Evolutionary conservation across 108 stramenopile species (phyloP).

Genomic region (Nitzschia sp.): DNA sequence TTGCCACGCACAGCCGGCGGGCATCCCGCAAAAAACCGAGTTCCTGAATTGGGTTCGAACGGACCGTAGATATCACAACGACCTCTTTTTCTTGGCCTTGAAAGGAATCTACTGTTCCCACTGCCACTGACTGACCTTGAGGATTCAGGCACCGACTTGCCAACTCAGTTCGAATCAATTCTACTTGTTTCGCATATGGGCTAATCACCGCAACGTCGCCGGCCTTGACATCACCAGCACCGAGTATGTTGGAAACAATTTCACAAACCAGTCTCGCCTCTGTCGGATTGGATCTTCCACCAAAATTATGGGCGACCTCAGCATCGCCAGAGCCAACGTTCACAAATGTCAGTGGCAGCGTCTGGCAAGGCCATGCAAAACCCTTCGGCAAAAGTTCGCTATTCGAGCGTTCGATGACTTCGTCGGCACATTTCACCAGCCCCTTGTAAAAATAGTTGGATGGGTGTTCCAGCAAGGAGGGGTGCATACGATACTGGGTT

Average conservation of each 20-base stretch:
- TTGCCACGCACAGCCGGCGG: conserved; percentile 82
- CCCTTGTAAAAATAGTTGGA: conserved; percentile 72
- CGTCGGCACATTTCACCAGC: conserved; percentile 39
- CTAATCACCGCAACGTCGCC: conserved; percentile 55
- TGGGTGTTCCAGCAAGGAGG: conserved; percentile 55
- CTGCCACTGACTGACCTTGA: conserved; percentile 31
- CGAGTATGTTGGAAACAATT: conserved; percentile 47
- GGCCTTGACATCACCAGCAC: conserved; percentile 39
- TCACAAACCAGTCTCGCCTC: conserved; percentile 48
- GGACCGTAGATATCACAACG: conserved; percentile 63
- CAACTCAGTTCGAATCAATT: conserved; percentile 48
- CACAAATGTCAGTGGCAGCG: conserved; percentile 61
- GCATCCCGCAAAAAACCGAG: conserved; percentile 84
- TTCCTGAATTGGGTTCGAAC: conserved; percentile 55
- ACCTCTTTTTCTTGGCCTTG: conserved; percentile 81
- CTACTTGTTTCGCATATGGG: conserved; percentile 68
- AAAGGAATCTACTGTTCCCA: conserved; percentile 78
- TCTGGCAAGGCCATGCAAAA: conserved; percentile 60
- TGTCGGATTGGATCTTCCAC: conserved; percentile 59
- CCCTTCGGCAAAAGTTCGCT: conserved; percentile 36
- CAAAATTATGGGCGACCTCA: conserved; percentile 51
- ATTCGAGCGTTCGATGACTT: neutral
- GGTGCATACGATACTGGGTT: conserved; percentile 72
- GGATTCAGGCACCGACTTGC: conserved; percentile 1
- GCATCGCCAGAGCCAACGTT: conserved; percentile 44